A percentile compares a stretch with the other conserved stretches of the same genome.
Evolutionary conservation across 2,329 filamentous ascomycete genomes (phyloP).

Genomic region (Aquanectria penicillioides): DNA sequence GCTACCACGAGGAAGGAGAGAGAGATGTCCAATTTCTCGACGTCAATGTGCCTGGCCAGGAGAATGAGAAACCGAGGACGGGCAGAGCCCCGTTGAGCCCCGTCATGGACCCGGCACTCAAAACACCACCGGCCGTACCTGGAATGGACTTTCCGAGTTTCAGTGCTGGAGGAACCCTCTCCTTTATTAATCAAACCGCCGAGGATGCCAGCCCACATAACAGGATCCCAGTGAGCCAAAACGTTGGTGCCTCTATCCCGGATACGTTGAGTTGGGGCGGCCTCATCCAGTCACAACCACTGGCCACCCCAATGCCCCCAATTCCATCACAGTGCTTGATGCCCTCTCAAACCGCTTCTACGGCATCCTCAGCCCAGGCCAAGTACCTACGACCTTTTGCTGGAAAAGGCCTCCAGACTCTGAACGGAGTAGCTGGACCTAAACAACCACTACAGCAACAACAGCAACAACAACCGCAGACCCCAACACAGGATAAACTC

Average conservation of each 20-base stretch:
- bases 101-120: constrained; percentile 59
- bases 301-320: constrained; percentile 52
- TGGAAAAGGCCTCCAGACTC: constrained; percentile 65
- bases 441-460: too few species aligned
- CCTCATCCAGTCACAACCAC: constrained; percentile 52
- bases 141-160: constrained; percentile 55
- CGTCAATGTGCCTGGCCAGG: constrained; percentile 53
- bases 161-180: constrained; percentile 43
- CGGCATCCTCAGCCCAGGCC: constrained; percentile 59
- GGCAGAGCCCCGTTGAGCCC: constrained; percentile 64
- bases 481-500: constrained; percentile 45
- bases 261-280: constrained; percentile 66
- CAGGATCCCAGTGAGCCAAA: constrained; percentile 29
- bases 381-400: constrained; percentile 65
- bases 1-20: constrained; percentile 64
- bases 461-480: too few species aligned
- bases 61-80: constrained; percentile 61
- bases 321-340: constrained; percentile 62
- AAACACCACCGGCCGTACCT: constrained; percentile 48
- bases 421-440: constrained; percentile 50
- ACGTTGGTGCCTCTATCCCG: constrained; percentile 52
- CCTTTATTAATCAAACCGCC: constrained; percentile 48
- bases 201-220: constrained; percentile 34
- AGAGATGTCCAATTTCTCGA: constrained; percentile 38
- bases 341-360: constrained; percentile 63